A percentile compares a stretch with the other conserved stretches of the same genome.
phyloP scores from a whole-genome alignment of 257 asterid genomes.

The Solanum lignicaule region DNA sequence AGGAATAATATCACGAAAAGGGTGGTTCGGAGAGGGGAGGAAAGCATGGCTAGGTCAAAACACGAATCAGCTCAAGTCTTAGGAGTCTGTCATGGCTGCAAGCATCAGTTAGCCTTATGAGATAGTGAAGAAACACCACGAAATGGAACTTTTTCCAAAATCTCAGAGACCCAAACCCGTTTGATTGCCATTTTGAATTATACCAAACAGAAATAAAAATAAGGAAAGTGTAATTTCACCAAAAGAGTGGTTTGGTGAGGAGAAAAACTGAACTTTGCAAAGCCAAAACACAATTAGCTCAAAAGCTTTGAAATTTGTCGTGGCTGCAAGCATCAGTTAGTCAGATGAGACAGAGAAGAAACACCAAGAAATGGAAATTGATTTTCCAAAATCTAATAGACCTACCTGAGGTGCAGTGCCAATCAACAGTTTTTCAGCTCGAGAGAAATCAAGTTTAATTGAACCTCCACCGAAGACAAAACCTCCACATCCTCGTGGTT shows the following conservation, averaged over 20 bases:
- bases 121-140: neutral
- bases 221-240: neutral
- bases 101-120: neutral
- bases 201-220: neutral
- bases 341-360: neutral
- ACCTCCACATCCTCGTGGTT: neutral
- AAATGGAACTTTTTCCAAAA: neutral
- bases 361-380: neutral
- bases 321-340: neutral
- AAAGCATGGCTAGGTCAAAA: neutral
- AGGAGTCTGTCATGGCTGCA: too few relatives aligned
- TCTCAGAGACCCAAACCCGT: neutral
- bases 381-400: neutral
- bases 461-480: neutral
- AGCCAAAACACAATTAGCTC: neutral
- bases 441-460: neutral
- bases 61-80: too few relatives aligned
- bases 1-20: neutral
- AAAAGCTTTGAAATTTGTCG: neutral
- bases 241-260: neutral
- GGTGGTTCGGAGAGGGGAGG: neutral
- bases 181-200: neutral
- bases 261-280: neutral
- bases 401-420: neutral
- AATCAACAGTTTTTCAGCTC: neutral